Evolutionary conservation across 768 basidiomycete genomes (phyloP), one percentile per base, ranked within the genome.

Genomic region (Kwoniella dendrophila): DNA sequence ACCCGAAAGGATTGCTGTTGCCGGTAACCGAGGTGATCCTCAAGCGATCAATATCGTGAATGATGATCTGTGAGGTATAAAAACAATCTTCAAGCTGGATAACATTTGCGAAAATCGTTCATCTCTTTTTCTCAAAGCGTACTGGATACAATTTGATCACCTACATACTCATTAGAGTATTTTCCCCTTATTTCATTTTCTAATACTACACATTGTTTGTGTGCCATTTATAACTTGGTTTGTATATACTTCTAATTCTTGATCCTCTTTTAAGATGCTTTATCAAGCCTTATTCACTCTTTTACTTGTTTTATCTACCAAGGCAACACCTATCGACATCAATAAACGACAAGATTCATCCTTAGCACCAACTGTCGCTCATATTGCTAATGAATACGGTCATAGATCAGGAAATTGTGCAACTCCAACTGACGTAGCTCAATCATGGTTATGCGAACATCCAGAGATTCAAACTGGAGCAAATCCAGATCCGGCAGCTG

Each of bases 371-470:
- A 49, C 47, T 4, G 47, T 49, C 14, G 47, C 24, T 4, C 14
- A 14, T 11, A 49, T 49, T 5, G 47, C 14, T 7, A 11, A 49
- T n/a, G 47, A 49, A 26, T 49, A 49, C 4, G 47, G 47, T 10
- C 47, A 49, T 30, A 22, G 14, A 12, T 32, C 49, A n/a, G n/a
- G n/a, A n/a, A n/a, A n/a, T n/a, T 26, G 22, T 33, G 26, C 20
- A 10, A 33, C 22, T 20, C 20, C 49, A 8, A 44, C 43, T 1
- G 43, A 44, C 43, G 43, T 24, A 33, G 20, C 49, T 1, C 49
- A 51, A 34, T 34, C 49, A 51, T 51, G 26, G 22, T 26, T 26
- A 51, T 51, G 49, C 30, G 49, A 51, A 11, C 29, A 32, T 51
- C 49, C 49, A 16, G 49, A 51, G 16, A 18, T 51, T 2, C 10